These are phyloP conservation scores for Chlamydomonas urium DNA, from an alignment of 139 green algal species.

Conservation along the genomic window DNA sequence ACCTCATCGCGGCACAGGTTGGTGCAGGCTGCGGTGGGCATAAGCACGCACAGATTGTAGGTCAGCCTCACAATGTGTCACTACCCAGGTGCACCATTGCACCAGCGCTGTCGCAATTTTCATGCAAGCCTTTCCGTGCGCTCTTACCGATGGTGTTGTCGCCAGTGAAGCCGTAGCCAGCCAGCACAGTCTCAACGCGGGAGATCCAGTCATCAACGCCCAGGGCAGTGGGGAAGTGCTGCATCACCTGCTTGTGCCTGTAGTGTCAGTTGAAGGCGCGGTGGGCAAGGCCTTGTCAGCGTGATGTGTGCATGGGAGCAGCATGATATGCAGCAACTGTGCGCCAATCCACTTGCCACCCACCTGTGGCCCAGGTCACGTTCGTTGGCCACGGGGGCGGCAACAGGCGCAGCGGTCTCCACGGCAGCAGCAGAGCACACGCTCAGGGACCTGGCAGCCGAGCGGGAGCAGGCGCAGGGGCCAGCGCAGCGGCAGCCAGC, in stretches of 20 bases:
- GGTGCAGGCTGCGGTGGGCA: constrained; percentile 64
- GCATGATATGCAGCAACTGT: neutral
- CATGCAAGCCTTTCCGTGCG: constrained; percentile 40
- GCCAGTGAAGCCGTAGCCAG: constrained; percentile 64
- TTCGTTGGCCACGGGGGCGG: no score
- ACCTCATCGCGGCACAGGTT: constrained; percentile 91
- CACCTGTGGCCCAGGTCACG: neutral
- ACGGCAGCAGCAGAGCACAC: no score
- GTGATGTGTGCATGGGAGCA: no score
- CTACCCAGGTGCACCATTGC: no score
- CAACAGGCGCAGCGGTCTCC: no score
- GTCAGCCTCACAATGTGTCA: neutral
- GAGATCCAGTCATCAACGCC: no score
- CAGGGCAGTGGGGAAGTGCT: constrained; percentile 64
- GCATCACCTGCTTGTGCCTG: constrained; percentile 19
- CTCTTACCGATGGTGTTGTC: constrained; percentile 41
- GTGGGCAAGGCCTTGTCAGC: neutral
- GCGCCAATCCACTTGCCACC: neutral
- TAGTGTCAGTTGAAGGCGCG: neutral
- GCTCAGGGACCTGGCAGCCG: no score
- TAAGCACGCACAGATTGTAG: no score
- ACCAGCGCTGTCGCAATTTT: no score
- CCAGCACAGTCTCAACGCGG: no score
- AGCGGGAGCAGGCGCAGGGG: no score
- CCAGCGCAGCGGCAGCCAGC: no score